These are phyloP conservation scores for Saturnispora sekii DNA, from an alignment of 805 yeast species.

Conservation along the genomic window DNA sequence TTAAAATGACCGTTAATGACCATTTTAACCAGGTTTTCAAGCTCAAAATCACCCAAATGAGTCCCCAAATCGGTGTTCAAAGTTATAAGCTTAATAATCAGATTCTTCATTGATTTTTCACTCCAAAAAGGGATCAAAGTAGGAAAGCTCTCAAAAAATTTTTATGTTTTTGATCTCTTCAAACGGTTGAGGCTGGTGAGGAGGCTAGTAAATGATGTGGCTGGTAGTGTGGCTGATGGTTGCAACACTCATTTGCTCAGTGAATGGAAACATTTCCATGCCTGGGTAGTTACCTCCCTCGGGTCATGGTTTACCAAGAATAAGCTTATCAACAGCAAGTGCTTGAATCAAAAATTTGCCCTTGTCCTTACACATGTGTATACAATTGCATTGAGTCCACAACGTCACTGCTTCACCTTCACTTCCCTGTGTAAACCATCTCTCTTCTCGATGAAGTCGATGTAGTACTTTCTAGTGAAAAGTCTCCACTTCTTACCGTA, in stretches of 20 bases:
- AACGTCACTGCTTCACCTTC: no score
- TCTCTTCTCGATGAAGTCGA: constrained; percentile 43
- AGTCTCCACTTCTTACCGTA: constrained; percentile 47
- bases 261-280: no score
- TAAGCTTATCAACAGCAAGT: no score
- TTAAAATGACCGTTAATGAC: constrained; percentile 7
- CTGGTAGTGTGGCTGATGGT: no score
- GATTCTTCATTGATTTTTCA: not conserved
- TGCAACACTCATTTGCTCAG: constrained; percentile 1
- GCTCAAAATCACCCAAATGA: constrained; percentile 3
- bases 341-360: no score
- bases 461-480: constrained; percentile 48
- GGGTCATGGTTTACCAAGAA: no score
- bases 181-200: no score
- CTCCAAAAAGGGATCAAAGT: not conserved
- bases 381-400: no score
- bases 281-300: no score
- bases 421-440: constrained; percentile 27
- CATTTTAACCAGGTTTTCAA: not conserved
- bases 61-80: constrained; percentile 2
- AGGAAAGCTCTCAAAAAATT: not conserved
- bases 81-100: constrained; percentile 1
- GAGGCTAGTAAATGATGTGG: no score
- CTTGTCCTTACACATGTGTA: no score
- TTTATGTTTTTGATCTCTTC: not conserved